Evolutionary conservation across 768 basidiomycete genomes (phyloP).

Genomic region (Tricholoma matsutake): DNA sequence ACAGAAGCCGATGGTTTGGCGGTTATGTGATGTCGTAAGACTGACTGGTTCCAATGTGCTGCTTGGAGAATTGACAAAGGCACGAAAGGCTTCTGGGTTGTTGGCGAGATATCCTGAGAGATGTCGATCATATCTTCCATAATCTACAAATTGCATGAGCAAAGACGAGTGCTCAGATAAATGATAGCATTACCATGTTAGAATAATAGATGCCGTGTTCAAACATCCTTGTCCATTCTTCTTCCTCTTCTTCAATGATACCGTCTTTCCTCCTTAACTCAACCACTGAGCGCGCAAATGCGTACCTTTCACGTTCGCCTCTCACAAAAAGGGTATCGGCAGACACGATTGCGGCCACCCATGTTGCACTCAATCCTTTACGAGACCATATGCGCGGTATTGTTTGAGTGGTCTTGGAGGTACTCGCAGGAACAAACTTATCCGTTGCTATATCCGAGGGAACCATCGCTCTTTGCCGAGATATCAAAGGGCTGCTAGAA

Average conservation of each 20-base stretch:
- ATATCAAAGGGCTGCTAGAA: slow-evolving; percentile 3
- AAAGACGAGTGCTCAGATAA: neutral
- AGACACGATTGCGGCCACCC: slow-evolving; percentile 72
- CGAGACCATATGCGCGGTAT: slow-evolving; percentile 68
- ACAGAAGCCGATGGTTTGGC: slow-evolving; percentile 32
- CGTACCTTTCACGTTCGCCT: slow-evolving; percentile 78
- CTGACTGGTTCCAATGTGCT: slow-evolving; percentile 76
- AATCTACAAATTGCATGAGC: slow-evolving; percentile 41
- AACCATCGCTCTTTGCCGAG: slow-evolving; percentile 20
- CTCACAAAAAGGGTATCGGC: slow-evolving; percentile 79
- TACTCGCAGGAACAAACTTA: neutral
- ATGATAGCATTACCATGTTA: slow-evolving; percentile 65
- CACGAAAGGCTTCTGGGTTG: slow-evolving; percentile 66
- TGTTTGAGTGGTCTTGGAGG: slow-evolving; percentile 13
- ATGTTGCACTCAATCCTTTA: slow-evolving; percentile 67
- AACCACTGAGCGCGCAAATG: slow-evolving; percentile 69
- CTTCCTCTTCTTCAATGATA: slow-evolving; percentile 60
- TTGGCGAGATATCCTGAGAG: slow-evolving; percentile 71
- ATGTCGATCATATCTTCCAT: slow-evolving; percentile 78
- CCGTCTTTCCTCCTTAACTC: slow-evolving; percentile 65
- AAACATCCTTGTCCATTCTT: slow-evolving; percentile 69
- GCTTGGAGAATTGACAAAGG: slow-evolving; percentile 65
- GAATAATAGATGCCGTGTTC: slow-evolving; percentile 76
- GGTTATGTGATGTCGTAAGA: slow-evolving; percentile 60
- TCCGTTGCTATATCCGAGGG: slow-evolving; percentile 12